Evolutionary conservation across 805 yeast genomes (phyloP), one percentile per base, ranked within the genome.

Genomic region (Teunomyces aglyptinius): DNA sequence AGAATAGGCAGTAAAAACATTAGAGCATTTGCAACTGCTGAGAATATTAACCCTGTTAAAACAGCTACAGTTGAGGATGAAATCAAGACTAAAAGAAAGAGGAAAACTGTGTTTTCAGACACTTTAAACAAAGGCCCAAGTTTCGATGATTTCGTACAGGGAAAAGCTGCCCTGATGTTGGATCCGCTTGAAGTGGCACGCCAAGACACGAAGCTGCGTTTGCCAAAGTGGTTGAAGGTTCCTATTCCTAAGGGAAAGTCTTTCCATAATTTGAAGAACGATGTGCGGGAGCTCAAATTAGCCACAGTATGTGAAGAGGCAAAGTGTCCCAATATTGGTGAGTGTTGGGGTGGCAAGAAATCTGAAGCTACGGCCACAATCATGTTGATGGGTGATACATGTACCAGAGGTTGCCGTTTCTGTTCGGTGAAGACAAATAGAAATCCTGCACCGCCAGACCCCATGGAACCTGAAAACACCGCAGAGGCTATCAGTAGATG

Each of bases 281-380:
- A 94, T 61, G 84, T 94, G 28, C 77, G 89, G 50, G 97, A 96
- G 48, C 73, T 94, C 49, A 89, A 89, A 53, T 73, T 94, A 43
- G 86, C 96, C 31, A 94, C 99, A 0, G 99, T 94, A 26, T 94
- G 99, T 69, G 98, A 94, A 67, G 99, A 94, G 61, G 99, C 99
- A 4, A 85, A 94, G 61, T 94, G 99, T 69, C 99, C 99, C n/a
- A 94, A 94, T 65, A 94, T 94, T 51, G 97, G 98, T 44, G 99
- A 94, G 65, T 94, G 99, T 68, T 94, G 99, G 99, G 98, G 99
- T 46, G 99, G 99, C 26, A 81, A 84, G 58, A 85, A 91, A 64
- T 81, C 92, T 5, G 92, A 89, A 52, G 97, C 99, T 3, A 89
- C 97, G 6, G 96, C 96, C 5, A 94, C 99, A 1, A 94, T 94